Base-by-base conservation (phyloP, 768 basidiomycete genomes). In the Leccinum sublutescens region DNA sequence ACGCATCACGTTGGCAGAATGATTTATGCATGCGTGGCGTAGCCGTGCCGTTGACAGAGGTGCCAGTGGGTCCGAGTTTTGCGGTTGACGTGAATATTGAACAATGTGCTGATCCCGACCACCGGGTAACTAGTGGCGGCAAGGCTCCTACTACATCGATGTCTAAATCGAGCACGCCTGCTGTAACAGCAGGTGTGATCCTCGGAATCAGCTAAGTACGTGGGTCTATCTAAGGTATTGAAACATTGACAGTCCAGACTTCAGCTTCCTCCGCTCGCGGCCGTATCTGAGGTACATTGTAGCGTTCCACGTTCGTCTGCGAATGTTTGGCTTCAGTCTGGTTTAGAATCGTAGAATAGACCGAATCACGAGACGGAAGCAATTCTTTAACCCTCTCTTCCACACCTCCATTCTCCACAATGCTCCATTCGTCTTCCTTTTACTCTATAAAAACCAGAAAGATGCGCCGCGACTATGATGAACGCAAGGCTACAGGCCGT, bases 361-460 rank as follows among this genome's bases (percentile, higher is more conserved):
- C 31, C 31, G 14, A n/a, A 34, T 36, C n/a, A 19, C 15, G 23
- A 21, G 29, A 40, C 25, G 23, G 21, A 21, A 7, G 40, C 21
- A 9, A 2, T 29, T 23, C 10, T 1, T 14, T 17, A 2, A 12
- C 49, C 43, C 50, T n/a, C 34, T 47, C 48, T 56, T 48, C 0
- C 27, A 19, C 27, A 27, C 27, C 5, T 50, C 54, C 40, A 25
- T 40, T n/a, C 21, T 43, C 40, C 19, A 23, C 43, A 40, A 59
- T 64, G 52, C 50, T 58, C 19, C 52, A 45, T 55, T 57, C 61
- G 14, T 47, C 62, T 57, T 33, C 53, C 34, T 62, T 64, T 49
- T 52, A 19, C 47, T 60, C 61, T 8, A 36, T 50, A 52, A 64
- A 67, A 63, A 47, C 43, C 5, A 59, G 63, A 69, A 59, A 48